A percentile compares a stretch with the other conserved stretches of the same genome.
Evolutionary conservation across 768 basidiomycete species (phyloP).

Genomic region (Auricularia cornea): DNA sequence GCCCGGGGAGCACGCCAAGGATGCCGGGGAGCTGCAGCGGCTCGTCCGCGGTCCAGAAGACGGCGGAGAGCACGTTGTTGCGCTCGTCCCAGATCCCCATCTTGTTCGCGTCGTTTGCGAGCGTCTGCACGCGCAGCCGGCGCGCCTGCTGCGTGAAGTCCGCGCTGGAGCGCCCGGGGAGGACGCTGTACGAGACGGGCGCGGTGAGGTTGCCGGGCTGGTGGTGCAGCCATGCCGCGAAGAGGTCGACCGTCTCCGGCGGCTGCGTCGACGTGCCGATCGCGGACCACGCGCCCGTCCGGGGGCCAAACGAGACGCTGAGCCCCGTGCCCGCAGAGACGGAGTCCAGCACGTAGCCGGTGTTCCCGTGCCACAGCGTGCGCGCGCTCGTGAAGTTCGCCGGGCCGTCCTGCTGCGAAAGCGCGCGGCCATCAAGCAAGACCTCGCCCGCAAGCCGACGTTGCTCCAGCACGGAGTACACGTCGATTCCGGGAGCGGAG

Average conservation of each 20-base stretch:
- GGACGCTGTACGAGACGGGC: constrained; percentile 45
- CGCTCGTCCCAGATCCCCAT: constrained; percentile 45
- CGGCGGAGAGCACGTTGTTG: constrained; percentile 35
- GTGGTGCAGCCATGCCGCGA: constrained; percentile 51
- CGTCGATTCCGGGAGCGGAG: constrained; percentile 32
- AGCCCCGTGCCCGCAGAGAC: constrained; percentile 17
- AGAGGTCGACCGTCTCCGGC: constrained; percentile 49
- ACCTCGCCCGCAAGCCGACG: constrained; percentile 37
- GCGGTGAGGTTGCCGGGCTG: constrained; percentile 19
- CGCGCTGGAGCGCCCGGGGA: constrained; percentile 38
- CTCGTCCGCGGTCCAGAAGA: constrained; percentile 50
- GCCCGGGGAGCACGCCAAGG: constrained; percentile 2
- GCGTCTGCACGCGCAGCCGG: constrained; percentile 23
- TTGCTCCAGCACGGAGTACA: constrained; percentile 64
- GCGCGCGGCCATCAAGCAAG: constrained; percentile 30
- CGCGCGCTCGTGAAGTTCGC: constrained; percentile 21
- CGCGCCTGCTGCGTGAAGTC: constrained; percentile 34
- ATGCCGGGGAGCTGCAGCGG: constrained; percentile 26
- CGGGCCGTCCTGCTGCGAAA: constrained; percentile 1
- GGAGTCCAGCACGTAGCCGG: constrained; percentile 48
- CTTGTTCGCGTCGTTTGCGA: constrained; percentile 39
- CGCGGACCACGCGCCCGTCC: constrained; percentile 50
- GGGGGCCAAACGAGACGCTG: constrained; percentile 35
- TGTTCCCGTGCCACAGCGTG: constrained; percentile 55
- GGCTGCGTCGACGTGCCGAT: constrained; percentile 59